These are phyloP conservation scores for Microcera coccophila DNA, from an alignment of 2,329 filamentous ascomycete genomes.

Conservation along the genomic window DNA sequence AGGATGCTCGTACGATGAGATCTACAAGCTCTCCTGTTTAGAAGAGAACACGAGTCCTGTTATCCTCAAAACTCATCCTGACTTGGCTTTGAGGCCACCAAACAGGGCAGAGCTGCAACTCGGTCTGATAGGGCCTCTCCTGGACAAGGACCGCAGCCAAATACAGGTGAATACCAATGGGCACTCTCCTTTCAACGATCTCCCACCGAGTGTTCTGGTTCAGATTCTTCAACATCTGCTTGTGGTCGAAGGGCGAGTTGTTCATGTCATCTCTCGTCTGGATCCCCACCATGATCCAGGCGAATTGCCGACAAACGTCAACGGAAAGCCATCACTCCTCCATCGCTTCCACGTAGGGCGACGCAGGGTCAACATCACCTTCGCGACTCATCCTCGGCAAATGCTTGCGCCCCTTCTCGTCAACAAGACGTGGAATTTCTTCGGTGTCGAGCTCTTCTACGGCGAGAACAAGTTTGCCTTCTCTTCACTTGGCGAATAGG, in stretches of 20 bases:
- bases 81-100: slow-evolving; percentile 8
- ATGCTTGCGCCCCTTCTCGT: slow-evolving; percentile 39
- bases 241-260: slow-evolving; percentile 29
- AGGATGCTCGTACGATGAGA: background rate
- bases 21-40: slow-evolving; percentile 15
- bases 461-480: slow-evolving; percentile 49
- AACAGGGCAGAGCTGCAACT: background rate
- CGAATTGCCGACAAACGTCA: slow-evolving; percentile 10
- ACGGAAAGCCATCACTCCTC: slow-evolving; percentile 21
- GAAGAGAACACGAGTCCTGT: slow-evolving; percentile 20
- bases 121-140: background rate
- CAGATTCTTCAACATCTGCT: slow-evolving; percentile 37
- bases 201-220: slow-evolving; percentile 30
- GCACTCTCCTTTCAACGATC: slow-evolving; percentile 22
- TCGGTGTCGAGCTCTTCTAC: slow-evolving; percentile 45
- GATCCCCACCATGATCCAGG: slow-evolving; percentile 32
- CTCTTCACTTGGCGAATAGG: slow-evolving; percentile 50
- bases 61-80: slow-evolving; percentile 11
- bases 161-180: background rate
- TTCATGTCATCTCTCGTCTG: slow-evolving; percentile 46
- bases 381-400: slow-evolving; percentile 32
- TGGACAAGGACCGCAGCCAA: background rate
- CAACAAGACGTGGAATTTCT: slow-evolving; percentile 37
- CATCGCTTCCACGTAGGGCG: slow-evolving; percentile 40
- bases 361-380: slow-evolving; percentile 29